Conservation (phyloP, 257 asterid genomes). For the Salvia rosmarinus region DNA sequence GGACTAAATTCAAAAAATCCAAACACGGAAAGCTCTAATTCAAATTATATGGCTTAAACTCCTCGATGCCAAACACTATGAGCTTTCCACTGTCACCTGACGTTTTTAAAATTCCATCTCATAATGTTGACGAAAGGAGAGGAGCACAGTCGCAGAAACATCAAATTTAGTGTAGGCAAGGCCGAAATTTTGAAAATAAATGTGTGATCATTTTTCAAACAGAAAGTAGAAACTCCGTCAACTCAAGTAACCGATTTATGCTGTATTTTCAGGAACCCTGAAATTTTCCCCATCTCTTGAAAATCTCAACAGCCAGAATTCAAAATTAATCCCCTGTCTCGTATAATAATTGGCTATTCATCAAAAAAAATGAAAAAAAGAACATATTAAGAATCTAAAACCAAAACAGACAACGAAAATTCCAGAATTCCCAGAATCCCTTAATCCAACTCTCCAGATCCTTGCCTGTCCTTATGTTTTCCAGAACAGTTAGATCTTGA, state of each 20-base stretch:
- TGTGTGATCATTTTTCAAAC: background rate
- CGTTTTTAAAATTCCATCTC: background rate
- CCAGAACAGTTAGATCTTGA: background rate
- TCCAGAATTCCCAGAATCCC: too few relatives aligned
- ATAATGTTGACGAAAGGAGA: too few relatives aligned
- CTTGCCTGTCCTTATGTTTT: background rate
- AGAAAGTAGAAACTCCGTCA: background rate
- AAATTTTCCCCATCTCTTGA: background rate
- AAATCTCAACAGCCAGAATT: background rate
- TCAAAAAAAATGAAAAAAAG: background rate
- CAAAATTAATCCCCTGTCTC: background rate
- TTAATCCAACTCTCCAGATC: background rate
- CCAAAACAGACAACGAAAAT: background rate
- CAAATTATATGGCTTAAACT: background rate
- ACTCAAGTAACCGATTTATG: background rate
- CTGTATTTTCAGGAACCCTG: background rate
- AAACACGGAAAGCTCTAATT: constrained; percentile 1
- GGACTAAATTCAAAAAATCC: background rate
- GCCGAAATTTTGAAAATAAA: too few relatives aligned
- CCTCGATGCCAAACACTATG: background rate
- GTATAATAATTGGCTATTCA: background rate
- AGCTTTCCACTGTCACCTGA: background rate
- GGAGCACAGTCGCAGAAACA: background rate
- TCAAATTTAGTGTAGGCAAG: background rate
- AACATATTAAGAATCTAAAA: background rate